Base-by-base conservation (phyloP, 2,329 filamentous ascomycete genomes). In the Sporothrix euskadiensis region DNA sequence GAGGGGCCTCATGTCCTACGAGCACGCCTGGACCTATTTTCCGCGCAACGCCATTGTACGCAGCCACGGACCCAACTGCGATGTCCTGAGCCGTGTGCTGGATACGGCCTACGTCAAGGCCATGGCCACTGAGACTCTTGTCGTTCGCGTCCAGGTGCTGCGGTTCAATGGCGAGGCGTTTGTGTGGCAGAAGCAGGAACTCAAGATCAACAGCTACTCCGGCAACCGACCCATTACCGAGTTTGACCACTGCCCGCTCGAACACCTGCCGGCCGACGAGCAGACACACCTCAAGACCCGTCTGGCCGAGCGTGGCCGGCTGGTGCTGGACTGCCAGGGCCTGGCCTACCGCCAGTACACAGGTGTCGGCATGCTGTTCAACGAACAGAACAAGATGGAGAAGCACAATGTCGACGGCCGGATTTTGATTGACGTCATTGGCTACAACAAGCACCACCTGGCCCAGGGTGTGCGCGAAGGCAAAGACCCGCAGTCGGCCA, bases 21-120 rank as follows among this genome's bases (percentile, higher is more conserved):
- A 80, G 44, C 79, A 81, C 0, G 82, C 82, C 30, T 86, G 85
- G 85, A 82, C 83, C 0, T 81, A 82, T 54, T 85, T 85, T 76
- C 83, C 84, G 9, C 79, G 79, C 12, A 79, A 79, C 26, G 81
- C 81, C 0, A 79, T 81, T 41, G 77, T 84, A 57, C 83, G 84
- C 75, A 82, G 79, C 73, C 81, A 78, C 73, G 80, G 79, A 14
- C 75, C 80, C 59, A 83, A 84, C 76, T 80, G 82, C 39, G 83
- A 85, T 75, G 79, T 83, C 49, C 79, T 86, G 14, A 81, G 78
- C 77, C 82, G 81, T 69, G 83, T 84, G 1, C 77, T 80, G 7
- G 77, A 78, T 44, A 81, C 82, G 1, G 54, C 75, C 19, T 83
- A 84, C 69, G 72, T 76, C 1, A 73, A 68, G 57, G 71, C 76